Base-by-base conservation (phyloP, 2,329 filamentous ascomycete genomes). In the Leptodontidium sp. region DNA sequence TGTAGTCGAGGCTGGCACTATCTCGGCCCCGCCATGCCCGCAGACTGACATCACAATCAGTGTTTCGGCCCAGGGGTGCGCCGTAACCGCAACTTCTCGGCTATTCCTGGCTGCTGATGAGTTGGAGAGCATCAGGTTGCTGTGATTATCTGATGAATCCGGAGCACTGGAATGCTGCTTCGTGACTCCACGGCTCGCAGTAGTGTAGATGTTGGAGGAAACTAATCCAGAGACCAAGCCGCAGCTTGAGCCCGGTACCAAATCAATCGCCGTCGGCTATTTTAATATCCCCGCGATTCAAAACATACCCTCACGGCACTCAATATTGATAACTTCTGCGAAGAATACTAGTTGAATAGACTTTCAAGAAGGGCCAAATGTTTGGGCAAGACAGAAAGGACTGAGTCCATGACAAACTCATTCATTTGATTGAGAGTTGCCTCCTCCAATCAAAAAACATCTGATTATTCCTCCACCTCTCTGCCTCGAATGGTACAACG, bases 71-170 rank as follows among this genome's bases (percentile, higher is more conserved):
- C 40, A 50, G 57, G 6, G 35, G 35, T 40, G 21, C 66, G 58
- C 71, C 70, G 70, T 47, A 64, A 69, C 72, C 70, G 71, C 71
- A 61, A 45, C 14, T 2, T 58, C 59, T 70, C 68, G 70, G 70
- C 45, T 70, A 72, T 70, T 43, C 17, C 65, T 61, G 55, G 64
- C 26, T 58, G 65, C 47, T 26, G 61, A n/a, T 29, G 58, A 45
- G 38, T 11, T 12, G 40, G 24, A 24, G 35, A 32, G 32, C 32
- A 24, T 59, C 38, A 26, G 12, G 35, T 59, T 21, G 35, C 38
- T 45, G 26, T 47, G 58, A 45, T 61, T 61, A 47, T 61, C 58
- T 45, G 58, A 61, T 29, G 40, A 11, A 9, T 17, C 38, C 45
- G 43, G 40, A 59, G 40, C 21, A 43, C 35, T 40, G 14, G 24